Evolutionary conservation across 306 rosid species (phyloP), one percentile per base, ranked within the genome.

Genomic region (Ormosia semicastrata): DNA sequence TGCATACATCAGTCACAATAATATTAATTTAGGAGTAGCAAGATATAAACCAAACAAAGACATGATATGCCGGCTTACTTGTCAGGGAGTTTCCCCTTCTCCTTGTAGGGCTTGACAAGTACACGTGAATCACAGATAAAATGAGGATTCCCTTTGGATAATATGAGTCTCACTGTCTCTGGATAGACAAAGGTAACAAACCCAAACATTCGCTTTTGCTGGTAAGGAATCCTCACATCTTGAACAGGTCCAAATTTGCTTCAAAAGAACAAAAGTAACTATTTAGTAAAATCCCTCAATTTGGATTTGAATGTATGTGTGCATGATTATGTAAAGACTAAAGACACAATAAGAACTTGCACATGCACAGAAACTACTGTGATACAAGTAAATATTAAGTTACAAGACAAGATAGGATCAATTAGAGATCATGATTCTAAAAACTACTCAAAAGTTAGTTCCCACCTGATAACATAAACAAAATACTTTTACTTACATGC

Each of bases 231-330:
- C 84, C 99, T 89, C 33, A 95, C 99, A 81, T 95, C 99, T 90
- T 95, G 99, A 75, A 95, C 99, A 36, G 96, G 99, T 75, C 99
- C 99, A 62, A 81, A 95, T 88, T 90, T 92, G 94, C 99, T 95
- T 84, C 85, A 85, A 82, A 29, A 49, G 56, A 68, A 78, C 54
- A 77, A 81, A 84, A 77, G 41, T 58, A 82, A 58, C 53, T 7
- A 40, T 10, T 75, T 83, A 83, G 65, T 66, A 39, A 73, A 76
- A 71, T 54, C 70, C 54, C 65, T 79, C 33, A 17, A 76, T 43
- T 63, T 46, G 62, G 60, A 65, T 54, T 80, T 9, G 43, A 49
- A 34, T 63, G 47, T 14, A 37, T 18, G 52, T 10, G 30, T 9
- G 24, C 57, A 29, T 46, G 39, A 75, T 36, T 44, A 46, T 58